phyloP scores from a whole-genome alignment of 1,139 yeast species.

The Kurtzmaniella quercitrusa region DNA sequence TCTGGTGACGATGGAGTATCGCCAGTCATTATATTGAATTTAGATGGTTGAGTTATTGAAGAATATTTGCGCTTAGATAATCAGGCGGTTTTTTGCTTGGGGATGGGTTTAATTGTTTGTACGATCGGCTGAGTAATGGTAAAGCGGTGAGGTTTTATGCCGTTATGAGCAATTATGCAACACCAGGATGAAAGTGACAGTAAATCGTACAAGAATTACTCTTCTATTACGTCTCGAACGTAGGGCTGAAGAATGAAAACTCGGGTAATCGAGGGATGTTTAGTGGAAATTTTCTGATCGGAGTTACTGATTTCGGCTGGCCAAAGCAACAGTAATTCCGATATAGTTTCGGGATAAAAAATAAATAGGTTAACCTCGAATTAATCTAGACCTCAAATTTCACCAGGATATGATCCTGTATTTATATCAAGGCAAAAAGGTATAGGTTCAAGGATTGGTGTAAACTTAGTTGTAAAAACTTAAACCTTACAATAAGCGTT shows the following conservation, averaged over 20 bases:
- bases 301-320: background rate
- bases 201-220: too few species aligned
- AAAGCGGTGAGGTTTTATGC: too few species aligned
- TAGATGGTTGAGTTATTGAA: background rate
- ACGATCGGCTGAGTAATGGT: too few species aligned
- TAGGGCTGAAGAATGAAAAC: too few species aligned
- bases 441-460: background rate
- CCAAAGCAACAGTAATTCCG: background rate
- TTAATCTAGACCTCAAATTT: background rate
- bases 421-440: background rate
- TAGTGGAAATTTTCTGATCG: background rate
- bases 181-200: too few species aligned
- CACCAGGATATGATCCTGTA: background rate
- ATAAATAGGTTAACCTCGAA: background rate
- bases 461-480: background rate
- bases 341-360: background rate
- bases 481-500: too few species aligned
- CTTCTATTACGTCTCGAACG: too few species aligned
- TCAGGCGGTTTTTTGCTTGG: background rate
- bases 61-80: background rate
- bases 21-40: slow-evolving; percentile 4
- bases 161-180: too few species aligned
- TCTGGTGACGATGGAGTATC: slow-evolving; percentile 12
- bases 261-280: background rate
- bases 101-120: too few species aligned